Percentiles rank a stretch among this genome's conserved stretches.
Conservation (phyloP, 2,329 filamentous ascomycete genomes). For the Microdochium bolleyi region DNA sequence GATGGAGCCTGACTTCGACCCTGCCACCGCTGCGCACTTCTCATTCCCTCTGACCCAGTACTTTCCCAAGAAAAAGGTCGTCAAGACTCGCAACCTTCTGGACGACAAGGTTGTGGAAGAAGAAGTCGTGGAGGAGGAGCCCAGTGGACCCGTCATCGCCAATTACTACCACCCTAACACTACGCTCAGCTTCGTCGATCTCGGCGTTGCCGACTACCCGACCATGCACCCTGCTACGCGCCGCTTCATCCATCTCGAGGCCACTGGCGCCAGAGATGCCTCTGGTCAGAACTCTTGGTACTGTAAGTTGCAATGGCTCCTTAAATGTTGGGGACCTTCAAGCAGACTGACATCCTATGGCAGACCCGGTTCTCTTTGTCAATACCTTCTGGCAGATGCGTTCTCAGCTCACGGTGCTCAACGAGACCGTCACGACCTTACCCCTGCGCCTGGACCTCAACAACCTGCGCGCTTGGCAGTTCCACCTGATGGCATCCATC, state of each 20-base stretch:
- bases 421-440: conserved; percentile 76
- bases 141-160: conserved; percentile 60
- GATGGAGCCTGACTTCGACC: conserved; percentile 61
- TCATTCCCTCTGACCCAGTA: conserved; percentile 81
- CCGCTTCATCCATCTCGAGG: conserved; percentile 73
- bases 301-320: conserved; percentile 29
- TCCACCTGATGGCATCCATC: conserved; percentile 73
- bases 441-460: conserved; percentile 78
- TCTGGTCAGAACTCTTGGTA: conserved; percentile 91
- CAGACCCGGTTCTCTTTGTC: conserved; percentile 73
- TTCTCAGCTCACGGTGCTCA: conserved; percentile 84
- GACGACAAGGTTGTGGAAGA: conserved; percentile 41
- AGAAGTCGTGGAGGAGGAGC: conserved; percentile 41
- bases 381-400: conserved; percentile 98
- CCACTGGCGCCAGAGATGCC: conserved; percentile 72
- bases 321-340: not conserved
- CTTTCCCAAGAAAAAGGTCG: conserved; percentile 80
- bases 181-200: conserved; percentile 76
- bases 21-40: conserved; percentile 73
- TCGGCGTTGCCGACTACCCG: conserved; percentile 60
- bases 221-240: conserved; percentile 65
- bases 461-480: conserved; percentile 84
- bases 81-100: conserved; percentile 85
- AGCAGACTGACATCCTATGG: conserved; percentile 27
- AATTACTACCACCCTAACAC: conserved; percentile 96